These are phyloP conservation scores for Aspergillus heteromorphus DNA, from an alignment of 495 filamentous ascomycete species.

Conservation along the genomic window DNA sequence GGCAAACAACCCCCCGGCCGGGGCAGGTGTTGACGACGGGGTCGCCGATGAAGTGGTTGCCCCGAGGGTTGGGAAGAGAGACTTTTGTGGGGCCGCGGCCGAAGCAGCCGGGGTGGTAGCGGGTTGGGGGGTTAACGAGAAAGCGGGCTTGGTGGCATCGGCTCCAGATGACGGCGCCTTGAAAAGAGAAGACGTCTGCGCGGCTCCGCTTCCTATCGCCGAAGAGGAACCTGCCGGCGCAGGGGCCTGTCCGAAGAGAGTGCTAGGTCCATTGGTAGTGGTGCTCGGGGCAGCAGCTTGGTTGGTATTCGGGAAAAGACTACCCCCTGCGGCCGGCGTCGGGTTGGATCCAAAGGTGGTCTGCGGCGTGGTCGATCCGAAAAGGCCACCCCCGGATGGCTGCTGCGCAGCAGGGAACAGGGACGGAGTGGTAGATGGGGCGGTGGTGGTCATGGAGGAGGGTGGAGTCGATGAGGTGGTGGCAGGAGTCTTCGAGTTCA, in stretches of 20 bases:
- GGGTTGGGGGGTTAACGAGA: slow-evolving; percentile 23
- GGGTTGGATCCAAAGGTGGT: slow-evolving; percentile 31
- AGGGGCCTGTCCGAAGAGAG: slow-evolving; percentile 26
- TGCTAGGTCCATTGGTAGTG: slow-evolving; percentile 18
- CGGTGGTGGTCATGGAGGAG: slow-evolving; percentile 15
- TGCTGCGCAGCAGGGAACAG: slow-evolving; percentile 20
- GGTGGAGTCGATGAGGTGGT: slow-evolving; percentile 14
- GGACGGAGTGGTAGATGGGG: slow-evolving; percentile 17
- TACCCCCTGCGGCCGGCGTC: slow-evolving; percentile 22
- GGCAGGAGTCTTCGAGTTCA: slow-evolving; percentile 11
- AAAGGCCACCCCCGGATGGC: slow-evolving; percentile 29
- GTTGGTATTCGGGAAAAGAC: slow-evolving; percentile 37
- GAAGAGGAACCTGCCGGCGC: slow-evolving; percentile 6
- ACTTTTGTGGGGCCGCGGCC: slow-evolving; percentile 34
- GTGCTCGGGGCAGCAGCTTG: slow-evolving; percentile 24
- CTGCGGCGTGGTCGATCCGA: slow-evolving; percentile 22
- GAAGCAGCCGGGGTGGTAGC: slow-evolving; percentile 29
- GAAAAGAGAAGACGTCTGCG: slow-evolving; percentile 35
- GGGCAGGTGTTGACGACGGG: slow-evolving; percentile 36
- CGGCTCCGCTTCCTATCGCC: slow-evolving; percentile 12
- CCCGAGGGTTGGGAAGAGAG: slow-evolving; percentile 32
- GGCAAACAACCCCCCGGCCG: slow-evolving; percentile 33
- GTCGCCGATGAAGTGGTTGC: slow-evolving; percentile 32
- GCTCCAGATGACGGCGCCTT: slow-evolving; percentile 26
- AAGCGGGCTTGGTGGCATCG: slow-evolving; percentile 27